phyloP scores from a whole-genome alignment of 371 early-diverging fungal species.

The Saksenaea vasiformis region DNA sequence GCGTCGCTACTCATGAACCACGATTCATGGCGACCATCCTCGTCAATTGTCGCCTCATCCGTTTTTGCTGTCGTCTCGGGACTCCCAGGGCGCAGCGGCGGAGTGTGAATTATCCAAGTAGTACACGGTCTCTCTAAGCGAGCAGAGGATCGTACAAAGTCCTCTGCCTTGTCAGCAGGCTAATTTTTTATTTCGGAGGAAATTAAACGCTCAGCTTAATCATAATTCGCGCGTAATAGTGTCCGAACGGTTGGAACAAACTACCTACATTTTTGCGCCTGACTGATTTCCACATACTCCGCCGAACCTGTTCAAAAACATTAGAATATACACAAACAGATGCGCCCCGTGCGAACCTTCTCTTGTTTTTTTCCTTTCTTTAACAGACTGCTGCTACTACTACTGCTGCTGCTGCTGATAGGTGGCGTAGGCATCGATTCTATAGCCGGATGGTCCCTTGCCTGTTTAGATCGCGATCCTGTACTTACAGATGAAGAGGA shows the following conservation, averaged over 20 bases:
- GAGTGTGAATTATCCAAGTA: background rate
- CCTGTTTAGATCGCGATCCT: too few species aligned
- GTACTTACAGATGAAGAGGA: too few species aligned
- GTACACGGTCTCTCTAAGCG: background rate
- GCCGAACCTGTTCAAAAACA: background rate
- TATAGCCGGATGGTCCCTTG: too few species aligned
- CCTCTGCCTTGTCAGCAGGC: background rate
- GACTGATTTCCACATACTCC: slow-evolving; percentile 1
- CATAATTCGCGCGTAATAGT: background rate
- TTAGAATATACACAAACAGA: background rate
- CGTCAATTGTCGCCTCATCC: background rate
- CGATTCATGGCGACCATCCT: background rate
- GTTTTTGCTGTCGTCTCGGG: slow-evolving; percentile 1
- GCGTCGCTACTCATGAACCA: background rate
- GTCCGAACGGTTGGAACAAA: background rate
- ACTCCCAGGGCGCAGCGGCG: background rate
- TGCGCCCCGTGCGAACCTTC: background rate
- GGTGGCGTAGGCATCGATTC: too few species aligned
- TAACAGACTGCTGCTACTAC: background rate
- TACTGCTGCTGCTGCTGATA: too few species aligned
- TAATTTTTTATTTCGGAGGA: background rate
- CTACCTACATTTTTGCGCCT: background rate
- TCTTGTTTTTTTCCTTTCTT: background rate
- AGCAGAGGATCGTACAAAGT: background rate
- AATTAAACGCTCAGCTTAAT: too few species aligned